These are phyloP conservation scores for Chlamydomonas reinhardtii DNA, from an alignment of 163 green algal genomes.

Conservation along the genomic window DNA sequence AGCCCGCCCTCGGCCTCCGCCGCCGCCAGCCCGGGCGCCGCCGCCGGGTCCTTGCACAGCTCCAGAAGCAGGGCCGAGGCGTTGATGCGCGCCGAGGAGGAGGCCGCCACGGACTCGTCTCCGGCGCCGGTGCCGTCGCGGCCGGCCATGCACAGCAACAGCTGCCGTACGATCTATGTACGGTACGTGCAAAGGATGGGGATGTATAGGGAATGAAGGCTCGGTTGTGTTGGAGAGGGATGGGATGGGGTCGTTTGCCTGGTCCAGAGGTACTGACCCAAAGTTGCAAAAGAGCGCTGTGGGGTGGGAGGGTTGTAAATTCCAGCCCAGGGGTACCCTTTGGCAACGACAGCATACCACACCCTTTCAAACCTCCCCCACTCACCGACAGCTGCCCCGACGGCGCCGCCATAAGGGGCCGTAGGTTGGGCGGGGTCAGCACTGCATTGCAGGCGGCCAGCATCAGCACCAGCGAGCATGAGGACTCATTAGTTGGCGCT, in stretches of 20 bases:
- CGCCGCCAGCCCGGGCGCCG: background rate
- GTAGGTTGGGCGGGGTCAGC: conserved; percentile 8
- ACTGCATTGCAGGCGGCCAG: background rate
- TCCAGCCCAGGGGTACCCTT: no score
- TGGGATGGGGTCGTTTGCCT: no score
- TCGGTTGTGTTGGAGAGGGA: no score
- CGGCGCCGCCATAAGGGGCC: background rate
- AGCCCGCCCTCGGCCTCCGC: background rate
- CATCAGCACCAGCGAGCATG: no score
- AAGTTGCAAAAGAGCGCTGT: no score
- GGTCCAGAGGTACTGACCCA: no score
- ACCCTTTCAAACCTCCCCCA: no score
- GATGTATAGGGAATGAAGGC: no score
- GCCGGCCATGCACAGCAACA: conserved; percentile 14
- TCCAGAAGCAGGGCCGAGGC: conserved; percentile 29
- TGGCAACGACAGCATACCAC: no score
- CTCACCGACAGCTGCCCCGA: background rate
- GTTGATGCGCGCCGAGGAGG: conserved; percentile 1
- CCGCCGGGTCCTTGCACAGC: conserved; percentile 33
- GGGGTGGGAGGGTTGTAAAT: no score
- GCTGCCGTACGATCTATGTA: background rate
- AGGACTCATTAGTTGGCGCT: no score
- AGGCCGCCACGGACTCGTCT: conserved; percentile 27
- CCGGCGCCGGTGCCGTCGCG: background rate
- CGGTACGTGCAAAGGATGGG: background rate